Base-by-base conservation (phyloP, 2,329 filamentous ascomycete species). In the Dactylellina drechsleri region DNA sequence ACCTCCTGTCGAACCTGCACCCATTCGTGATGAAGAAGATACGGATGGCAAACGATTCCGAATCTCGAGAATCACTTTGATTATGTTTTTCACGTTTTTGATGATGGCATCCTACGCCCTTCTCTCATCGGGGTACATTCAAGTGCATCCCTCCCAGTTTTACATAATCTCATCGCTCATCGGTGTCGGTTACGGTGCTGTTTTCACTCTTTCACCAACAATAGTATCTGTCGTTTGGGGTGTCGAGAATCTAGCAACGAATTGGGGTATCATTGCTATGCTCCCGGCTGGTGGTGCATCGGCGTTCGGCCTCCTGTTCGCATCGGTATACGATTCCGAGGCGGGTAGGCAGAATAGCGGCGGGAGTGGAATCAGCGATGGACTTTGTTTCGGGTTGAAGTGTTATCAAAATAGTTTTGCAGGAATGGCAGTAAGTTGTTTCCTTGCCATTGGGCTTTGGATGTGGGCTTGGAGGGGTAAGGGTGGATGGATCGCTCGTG, bases 171-270 rank as follows among this genome's bases (percentile, higher is more conserved):
- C 92, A 0, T 88, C 90, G 0, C 86, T 93, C 0, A 89, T 99
- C 5, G 95, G 95, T 5, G 90, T 93, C 0, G 95, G 95, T 52
- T 98, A 99, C 80, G 95, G 95, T 52, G 93, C 93, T 36, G 88
- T 93, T 20, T 99, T 98, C 84, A 91, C 89, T 56, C 86, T 98
- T 4, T 91, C 91, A 0, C 95, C 95, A 1, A 93, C 98, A 77
- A 92, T 98, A 67, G 91, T 97, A 78, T 92, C 90, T n/a, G 93
- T 97, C 8, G 94, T 99, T 53, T 99, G 95, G 95, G 95, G 95
- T 26, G 93, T 97, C 0, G 93, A 98, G 84, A 99, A 98, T 81
- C 98, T 99, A 81, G 95, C 92, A 70, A 99, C 95, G 0, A 98
- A 99, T 79, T 99, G 94, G 89, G 95, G 95, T 8, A 93, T 98